Percentiles rank a stretch among this genome's conserved stretches.
These are phyloP conservation scores for Metschnikowia koreensis DNA, from an alignment of 805 yeast genomes.

Conservation along the genomic window DNA sequence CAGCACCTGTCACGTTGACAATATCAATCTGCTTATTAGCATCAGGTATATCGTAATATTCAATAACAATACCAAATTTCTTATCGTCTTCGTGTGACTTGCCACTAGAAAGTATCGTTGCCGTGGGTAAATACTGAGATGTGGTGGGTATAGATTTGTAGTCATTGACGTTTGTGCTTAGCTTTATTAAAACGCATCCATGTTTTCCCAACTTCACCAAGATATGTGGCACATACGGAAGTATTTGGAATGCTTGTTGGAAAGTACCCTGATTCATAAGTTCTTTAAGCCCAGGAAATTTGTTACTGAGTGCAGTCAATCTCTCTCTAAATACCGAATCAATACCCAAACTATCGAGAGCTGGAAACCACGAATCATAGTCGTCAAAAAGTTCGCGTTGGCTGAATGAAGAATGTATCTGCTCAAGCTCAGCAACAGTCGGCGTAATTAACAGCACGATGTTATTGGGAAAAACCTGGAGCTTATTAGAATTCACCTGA, in stretches of 20 bases:
- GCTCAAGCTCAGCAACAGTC: conserved; percentile 58
- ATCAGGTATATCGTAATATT: conserved; percentile 52
- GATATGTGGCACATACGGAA: conserved; percentile 70
- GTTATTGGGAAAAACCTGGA: conserved; percentile 49
- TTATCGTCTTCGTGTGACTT: conserved; percentile 14
- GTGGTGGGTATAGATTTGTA: conserved; percentile 36
- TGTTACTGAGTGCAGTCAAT: conserved; percentile 33
- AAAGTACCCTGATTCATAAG: conserved; percentile 46
- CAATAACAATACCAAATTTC: conserved; percentile 55
- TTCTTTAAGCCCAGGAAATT: conserved; percentile 19
- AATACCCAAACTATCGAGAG: conserved; percentile 58
- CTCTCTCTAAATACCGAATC: conserved; percentile 46
- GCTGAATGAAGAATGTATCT: conserved; percentile 52
- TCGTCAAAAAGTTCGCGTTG: conserved; percentile 44
- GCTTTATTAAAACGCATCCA: conserved; percentile 50
- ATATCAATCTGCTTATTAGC: conserved; percentile 35
- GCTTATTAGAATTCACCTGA: conserved; percentile 21
- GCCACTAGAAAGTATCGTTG: conserved; percentile 24
- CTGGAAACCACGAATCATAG: conserved; percentile 69
- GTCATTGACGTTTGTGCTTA: conserved; percentile 33
- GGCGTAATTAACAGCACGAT: conserved; percentile 58
- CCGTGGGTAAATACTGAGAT: conserved; percentile 26
- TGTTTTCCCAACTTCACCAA: conserved; percentile 64
- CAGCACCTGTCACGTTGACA: conserved; percentile 82
- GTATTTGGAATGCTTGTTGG: conserved; percentile 67